These are phyloP conservation scores for Collariella sp. DNA, from an alignment of 495 filamentous ascomycete species.

Conservation along the genomic window DNA sequence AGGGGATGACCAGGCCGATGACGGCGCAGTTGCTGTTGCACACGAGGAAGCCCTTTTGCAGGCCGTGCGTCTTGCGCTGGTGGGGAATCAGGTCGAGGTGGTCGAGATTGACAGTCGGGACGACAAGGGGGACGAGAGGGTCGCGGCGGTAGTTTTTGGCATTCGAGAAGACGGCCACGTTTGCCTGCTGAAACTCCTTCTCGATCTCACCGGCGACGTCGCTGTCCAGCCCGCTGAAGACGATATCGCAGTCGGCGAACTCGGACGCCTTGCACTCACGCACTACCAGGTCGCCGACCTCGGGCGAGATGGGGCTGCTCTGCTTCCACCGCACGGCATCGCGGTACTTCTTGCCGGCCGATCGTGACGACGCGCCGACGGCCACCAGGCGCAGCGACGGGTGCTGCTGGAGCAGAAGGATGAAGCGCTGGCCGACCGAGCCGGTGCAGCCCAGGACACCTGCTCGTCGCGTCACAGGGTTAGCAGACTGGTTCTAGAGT, in stretches of 20 bases:
- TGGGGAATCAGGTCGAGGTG: constrained; percentile 71
- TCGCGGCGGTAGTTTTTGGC: constrained; percentile 83
- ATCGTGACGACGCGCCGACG: constrained; percentile 69
- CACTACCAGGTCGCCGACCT: constrained; percentile 58
- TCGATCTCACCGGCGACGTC: constrained; percentile 78
- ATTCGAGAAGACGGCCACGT: constrained; percentile 78
- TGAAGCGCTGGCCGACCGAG: constrained; percentile 80
- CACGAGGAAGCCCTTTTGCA: constrained; percentile 71
- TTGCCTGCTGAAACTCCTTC: constrained; percentile 67
- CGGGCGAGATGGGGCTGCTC: constrained; percentile 57
- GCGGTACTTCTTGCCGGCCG: constrained; percentile 73
- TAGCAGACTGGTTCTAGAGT: not conserved
- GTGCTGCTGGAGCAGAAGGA: constrained; percentile 70
- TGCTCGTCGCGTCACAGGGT: constrained; percentile 17
- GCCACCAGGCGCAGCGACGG: constrained; percentile 67
- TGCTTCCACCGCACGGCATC: constrained; percentile 85
- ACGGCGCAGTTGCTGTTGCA: constrained; percentile 91
- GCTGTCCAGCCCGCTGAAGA: constrained; percentile 80
- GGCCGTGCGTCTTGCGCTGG: constrained; percentile 56
- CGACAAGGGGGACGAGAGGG: constrained; percentile 73
- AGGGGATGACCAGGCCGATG: constrained; percentile 82
- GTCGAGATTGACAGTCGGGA: constrained; percentile 74
- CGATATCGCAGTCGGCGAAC: constrained; percentile 76
- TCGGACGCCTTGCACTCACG: constrained; percentile 65
- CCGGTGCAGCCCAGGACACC: constrained; percentile 67